Evolutionary conservation across 208 protist species (phyloP), one percentile per base, ranked within the genome.

Genomic region (Acanthamoeba polyphaga): DNA sequence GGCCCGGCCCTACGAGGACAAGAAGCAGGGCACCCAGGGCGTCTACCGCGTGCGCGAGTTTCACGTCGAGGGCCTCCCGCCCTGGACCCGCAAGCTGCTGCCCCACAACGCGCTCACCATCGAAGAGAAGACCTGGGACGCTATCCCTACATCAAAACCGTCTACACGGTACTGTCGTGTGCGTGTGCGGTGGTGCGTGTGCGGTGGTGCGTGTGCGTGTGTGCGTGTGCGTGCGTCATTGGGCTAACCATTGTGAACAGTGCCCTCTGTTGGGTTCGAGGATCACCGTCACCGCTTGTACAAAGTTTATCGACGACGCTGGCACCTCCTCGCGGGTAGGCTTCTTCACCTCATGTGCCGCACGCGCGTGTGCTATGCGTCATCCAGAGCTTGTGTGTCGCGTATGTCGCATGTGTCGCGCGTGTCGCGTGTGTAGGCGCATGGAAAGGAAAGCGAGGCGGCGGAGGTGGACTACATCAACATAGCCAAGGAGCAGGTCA

Each of bases 1-100:
- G 72, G 72, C 72, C 17, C 72, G 72, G 2, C 72, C 72, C 34
- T 82, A 53, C 29, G 72, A 82, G 38, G 72, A 82, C 38, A 51
- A 43, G 38, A 82, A 82, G 72, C 17, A 43, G 72, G 72, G 72
- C 72, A 17, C 17, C 19, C 15, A n/a, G 72, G 72, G 72, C 32
- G 29, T 82, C 72, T 82, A 82, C 43, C 32, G 72, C 32, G 72
- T 82, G 72, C 72, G 72, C 72, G 72, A 82, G 72, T 82, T 82
- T 24, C 72, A 82, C 72, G 43, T 82, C 12, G 72, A 82, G 72
- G 72, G 72, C 43, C 72, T 82, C 17, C 72, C 72, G 43, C 38
- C 72, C 17, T 82, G 72, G 72, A 82, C 72, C n/a, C 72, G 43
- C 72, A 82, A 82, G 38, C 32, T 82, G 38, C 72, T 82, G 72